phyloP scores from a whole-genome alignment of 2,329 filamentous ascomycete genomes.

The Stemphylium beticola region DNA sequence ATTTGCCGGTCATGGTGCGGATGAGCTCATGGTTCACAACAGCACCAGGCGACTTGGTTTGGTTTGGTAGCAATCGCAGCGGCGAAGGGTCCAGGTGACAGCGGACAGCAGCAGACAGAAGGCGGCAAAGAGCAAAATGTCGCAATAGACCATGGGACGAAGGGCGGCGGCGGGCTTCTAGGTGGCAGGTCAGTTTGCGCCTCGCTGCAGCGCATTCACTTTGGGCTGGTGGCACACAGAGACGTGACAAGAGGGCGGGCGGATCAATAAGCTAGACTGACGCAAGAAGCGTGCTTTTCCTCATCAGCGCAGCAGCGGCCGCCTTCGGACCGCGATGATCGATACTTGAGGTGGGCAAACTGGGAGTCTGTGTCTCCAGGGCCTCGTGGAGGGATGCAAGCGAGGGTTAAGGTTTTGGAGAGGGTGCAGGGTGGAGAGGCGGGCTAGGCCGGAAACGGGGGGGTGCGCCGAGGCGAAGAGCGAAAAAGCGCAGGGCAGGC shows the following conservation, averaged over 20 bases:
- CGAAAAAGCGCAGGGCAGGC: not conserved
- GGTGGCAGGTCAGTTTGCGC: not conserved
- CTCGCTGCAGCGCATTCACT: not conserved
- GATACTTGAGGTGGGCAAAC: slow-evolving; percentile 23
- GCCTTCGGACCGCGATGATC: slow-evolving; percentile 18
- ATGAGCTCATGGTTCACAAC: not conserved
- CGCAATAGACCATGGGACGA: slow-evolving; percentile 5
- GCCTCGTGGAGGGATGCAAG: slow-evolving; percentile 23
- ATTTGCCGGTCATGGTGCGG: not conserved
- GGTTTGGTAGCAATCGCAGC: not conserved
- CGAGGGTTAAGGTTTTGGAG: slow-evolving; percentile 15
- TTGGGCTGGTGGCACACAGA: not conserved
- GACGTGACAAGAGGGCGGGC: slow-evolving; percentile 7
- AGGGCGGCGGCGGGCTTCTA: slow-evolving; percentile 5
- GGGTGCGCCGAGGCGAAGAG: slow-evolving; percentile 11
- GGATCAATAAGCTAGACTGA: slow-evolving; percentile 5
- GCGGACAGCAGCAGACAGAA: slow-evolving; percentile 11
- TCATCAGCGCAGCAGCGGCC: slow-evolving; percentile 6
- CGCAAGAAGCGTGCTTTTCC: slow-evolving; percentile 10
- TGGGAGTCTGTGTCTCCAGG: slow-evolving; percentile 20
- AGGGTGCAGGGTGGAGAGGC: not conserved
- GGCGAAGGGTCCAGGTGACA: slow-evolving; percentile 4
- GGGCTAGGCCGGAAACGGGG: slow-evolving; percentile 18
- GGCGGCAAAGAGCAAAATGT: slow-evolving; percentile 1
- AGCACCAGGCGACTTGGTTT: not conserved